Percentiles rank a stretch among this genome's conserved stretches.
Conservation (phyloP, 352 stramenopile species). For the Plasmopara muralis region DNA sequence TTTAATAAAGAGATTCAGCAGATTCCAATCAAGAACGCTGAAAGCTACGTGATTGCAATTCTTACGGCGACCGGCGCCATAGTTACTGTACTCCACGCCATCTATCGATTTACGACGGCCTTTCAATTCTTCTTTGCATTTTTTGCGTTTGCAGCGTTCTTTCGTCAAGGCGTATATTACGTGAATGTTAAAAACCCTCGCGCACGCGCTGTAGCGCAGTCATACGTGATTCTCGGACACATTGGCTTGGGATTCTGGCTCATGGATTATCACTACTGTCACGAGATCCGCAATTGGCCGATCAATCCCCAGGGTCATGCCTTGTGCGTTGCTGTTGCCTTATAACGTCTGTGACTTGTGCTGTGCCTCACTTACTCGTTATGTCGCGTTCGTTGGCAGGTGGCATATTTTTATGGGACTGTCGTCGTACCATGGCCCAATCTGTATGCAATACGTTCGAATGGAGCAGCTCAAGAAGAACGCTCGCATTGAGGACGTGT, state of each 20-base stretch:
- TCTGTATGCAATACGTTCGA: slow-evolving; percentile 83
- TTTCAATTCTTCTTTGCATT: slow-evolving; percentile 76
- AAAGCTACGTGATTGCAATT: slow-evolving; percentile 30
- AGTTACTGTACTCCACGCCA: slow-evolving; percentile 56
- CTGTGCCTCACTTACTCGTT: slow-evolving; percentile 4
- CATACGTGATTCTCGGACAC: slow-evolving; percentile 48
- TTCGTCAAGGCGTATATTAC: slow-evolving; percentile 55
- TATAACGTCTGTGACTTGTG: background rate
- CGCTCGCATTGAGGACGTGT: slow-evolving; percentile 36
- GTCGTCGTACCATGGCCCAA: slow-evolving; percentile 63
- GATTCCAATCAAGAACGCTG: slow-evolving; percentile 28
- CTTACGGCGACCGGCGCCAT: slow-evolving; percentile 43
- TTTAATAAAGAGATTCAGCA: slow-evolving; percentile 62
- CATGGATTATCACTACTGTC: slow-evolving; percentile 75
- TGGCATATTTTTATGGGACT: slow-evolving; percentile 80
- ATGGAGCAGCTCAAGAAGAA: slow-evolving; percentile 68
- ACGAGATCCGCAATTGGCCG: slow-evolving; percentile 37
- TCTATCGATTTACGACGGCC: slow-evolving; percentile 63
- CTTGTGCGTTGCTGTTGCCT: slow-evolving; percentile 27
- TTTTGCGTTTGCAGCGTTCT: slow-evolving; percentile 38
- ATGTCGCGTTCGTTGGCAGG: slow-evolving; percentile 14
- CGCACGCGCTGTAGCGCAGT: slow-evolving; percentile 45
- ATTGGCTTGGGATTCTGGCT: slow-evolving; percentile 64
- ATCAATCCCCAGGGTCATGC: slow-evolving; percentile 73
- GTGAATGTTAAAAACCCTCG: slow-evolving; percentile 37